These are phyloP conservation scores for Xylaria sp. DNA, from an alignment of 2,329 filamentous ascomycete genomes.

Conservation along the genomic window DNA sequence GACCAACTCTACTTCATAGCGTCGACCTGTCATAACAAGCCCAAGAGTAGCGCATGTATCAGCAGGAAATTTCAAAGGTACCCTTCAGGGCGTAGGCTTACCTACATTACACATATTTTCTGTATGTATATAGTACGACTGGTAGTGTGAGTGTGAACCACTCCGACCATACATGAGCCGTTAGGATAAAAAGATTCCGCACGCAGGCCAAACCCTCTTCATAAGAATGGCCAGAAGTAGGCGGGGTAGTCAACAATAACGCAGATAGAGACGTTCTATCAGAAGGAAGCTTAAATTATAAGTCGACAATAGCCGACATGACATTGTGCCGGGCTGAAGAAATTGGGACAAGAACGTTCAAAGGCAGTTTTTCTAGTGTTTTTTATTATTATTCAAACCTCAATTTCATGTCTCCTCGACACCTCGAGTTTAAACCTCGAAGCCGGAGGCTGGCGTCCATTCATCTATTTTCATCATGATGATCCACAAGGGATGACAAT, in stretches of 20 bases:
- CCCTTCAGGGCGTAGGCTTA: background rate
- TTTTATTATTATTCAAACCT: constrained; percentile 3
- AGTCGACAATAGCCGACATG: background rate
- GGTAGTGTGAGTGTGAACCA: background rate
- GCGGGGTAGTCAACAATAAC: background rate
- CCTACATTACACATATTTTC: too few relatives aligned
- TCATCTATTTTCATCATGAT: constrained; percentile 19
- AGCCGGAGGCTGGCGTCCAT: constrained; percentile 30
- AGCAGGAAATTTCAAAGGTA: background rate
- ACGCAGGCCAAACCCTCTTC: background rate
- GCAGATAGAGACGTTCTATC: background rate
- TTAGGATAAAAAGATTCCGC: background rate
- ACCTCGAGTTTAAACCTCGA: constrained; percentile 14
- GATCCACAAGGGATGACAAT: background rate
- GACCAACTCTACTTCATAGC: background rate
- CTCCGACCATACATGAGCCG: background rate
- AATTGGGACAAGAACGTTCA: background rate
- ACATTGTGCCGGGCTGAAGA: background rate
- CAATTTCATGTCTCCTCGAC: constrained; percentile 26
- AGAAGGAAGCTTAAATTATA: background rate
- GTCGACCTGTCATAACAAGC: too few relatives aligned
- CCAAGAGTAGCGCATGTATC: too few relatives aligned
- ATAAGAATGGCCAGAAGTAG: background rate
- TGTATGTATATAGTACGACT: background rate
- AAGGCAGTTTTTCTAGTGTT: constrained; percentile 16